Evolutionary conservation across 1,139 yeast species (phyloP), one percentile per base, ranked within the genome.

Genomic region (Candida gigantensis): DNA sequence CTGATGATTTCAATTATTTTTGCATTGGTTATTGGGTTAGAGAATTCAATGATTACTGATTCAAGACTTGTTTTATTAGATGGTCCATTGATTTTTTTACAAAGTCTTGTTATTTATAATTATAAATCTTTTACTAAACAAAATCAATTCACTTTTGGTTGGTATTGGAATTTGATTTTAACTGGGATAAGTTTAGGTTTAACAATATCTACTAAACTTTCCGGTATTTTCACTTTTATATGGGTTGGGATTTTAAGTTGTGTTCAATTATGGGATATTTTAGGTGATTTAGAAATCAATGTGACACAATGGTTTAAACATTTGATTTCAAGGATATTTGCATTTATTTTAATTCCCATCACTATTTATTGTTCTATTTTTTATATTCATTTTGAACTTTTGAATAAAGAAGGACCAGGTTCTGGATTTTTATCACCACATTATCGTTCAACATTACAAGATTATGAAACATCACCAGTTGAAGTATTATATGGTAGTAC

Each of bases 401-500:
- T 82, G 30, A 72, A 76, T 0, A 60, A 54, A 40, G 58, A 63
- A 20, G 84, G 83, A 1, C 65, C 70, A 10, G 82, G 79, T 1
- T 65, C 79, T 12, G 68, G 76, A 10, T 57, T 63, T 36, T 58
- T 84, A 60, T 58, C 84, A 25, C 68, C 86, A 2, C 61, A 64
- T n/a, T 84, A 81, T 60, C 81, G 82, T 53, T 64, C 75, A 9
- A 58, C 74, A 2, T 60, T 84, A 21, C 43, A 50, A 29, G 72
- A 73, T 40, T 68, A 72, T 36, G 44, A 64, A 11, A 28, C 37
- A 6, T 51, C 65, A 36, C 72, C 78, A 6, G 74, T 73, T 5
- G 72, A 72, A 35, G 77, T 86, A 1, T 68, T 77, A 4, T 80
- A 68, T 55, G 95, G 94, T 3, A 75, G 87, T 35, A 67, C 78